Evolutionary conservation across 2,329 filamentous ascomycete species (phyloP), one percentile per base, ranked within the genome.

Genomic region (Chaetomiaceae sp.): DNA sequence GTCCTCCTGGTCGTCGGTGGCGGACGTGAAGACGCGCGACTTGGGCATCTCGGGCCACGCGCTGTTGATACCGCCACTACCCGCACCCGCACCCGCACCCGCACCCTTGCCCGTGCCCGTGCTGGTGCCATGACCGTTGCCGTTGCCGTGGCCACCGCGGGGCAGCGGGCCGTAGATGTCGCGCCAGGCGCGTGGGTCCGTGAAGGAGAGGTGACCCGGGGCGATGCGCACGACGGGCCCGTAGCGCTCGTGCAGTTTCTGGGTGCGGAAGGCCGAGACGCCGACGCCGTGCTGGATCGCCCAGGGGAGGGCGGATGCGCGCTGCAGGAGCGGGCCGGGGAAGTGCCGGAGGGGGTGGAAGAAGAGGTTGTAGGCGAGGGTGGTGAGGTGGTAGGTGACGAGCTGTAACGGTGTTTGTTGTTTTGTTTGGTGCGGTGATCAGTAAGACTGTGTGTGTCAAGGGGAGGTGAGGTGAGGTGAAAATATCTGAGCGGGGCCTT

Each of bases 251-350:
- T 73, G 65, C 40, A 69, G 51, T 16, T 54, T 40, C 51, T 56
- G 51, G n/a, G 59, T 48, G 23, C 51, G 29, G 47, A 57, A 55
- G 53, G 74, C 69, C 86, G 95, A 92, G 66, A 92, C 92, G 21
- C 90, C 90, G 2, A 87, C 88, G 41, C 95, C 81, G 61, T 95
- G 94, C 14, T 89, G 89, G 29, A 94, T 77, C 23, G 56, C 48
- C 30, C 38, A 58, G 3, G 62, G 61, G 7, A 64, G 32, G 25
- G 48, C 23, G 5, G 62, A 62, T 7, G 61, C 59, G 43, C 60
- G 57, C 25, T 60, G 51, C 20, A 55, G 23, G 5, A 62, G 20
- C 3, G 65, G 65, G 16, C 64, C 65, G 1, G 64, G 64, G 48
- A 55, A 61, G 23, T 16, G 18, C 9, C 55, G 48, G 14, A 66